A percentile compares a stretch with the other conserved stretches of the same genome.
phyloP scores from a whole-genome alignment of 1,284 basidiomycete genomes.

The Flammula alnicola region DNA sequence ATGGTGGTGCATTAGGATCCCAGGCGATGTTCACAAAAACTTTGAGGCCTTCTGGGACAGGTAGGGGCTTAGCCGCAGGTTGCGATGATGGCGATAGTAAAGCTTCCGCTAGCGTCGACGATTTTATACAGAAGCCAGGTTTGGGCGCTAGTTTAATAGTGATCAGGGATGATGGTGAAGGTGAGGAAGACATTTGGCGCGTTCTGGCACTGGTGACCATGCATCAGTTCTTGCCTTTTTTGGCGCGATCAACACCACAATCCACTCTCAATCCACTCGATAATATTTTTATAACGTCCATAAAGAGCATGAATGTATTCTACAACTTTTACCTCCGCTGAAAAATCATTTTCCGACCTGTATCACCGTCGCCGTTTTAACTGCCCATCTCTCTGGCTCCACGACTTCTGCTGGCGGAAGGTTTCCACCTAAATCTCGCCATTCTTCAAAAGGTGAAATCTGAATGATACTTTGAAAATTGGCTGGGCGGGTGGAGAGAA shows the following conservation, averaged over 20 bases:
- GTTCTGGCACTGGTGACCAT: no score
- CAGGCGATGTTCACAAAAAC: constrained; percentile 76
- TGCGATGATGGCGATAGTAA: constrained; percentile 31
- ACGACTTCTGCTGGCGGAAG: neutral
- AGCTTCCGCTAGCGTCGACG: constrained; percentile 44
- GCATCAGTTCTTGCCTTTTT: no score
- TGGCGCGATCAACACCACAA: no score
- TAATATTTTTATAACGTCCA: no score
- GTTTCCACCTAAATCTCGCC: neutral
- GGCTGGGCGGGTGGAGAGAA: constrained; percentile 32
- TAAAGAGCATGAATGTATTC: no score
- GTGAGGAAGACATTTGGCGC: constrained; percentile 9
- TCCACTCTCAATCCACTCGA: no score
- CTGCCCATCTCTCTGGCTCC: constrained; percentile 1
- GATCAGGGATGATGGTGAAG: constrained; percentile 3
- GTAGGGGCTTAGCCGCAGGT: constrained; percentile 21
- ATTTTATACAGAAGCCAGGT: constrained; percentile 68
- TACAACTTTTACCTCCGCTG: no score
- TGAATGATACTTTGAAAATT: constrained; percentile 21
- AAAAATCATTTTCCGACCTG: no score
- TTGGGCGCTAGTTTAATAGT: constrained; percentile 52
- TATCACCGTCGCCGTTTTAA: constrained; percentile 7
- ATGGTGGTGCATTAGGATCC: constrained; percentile 66
- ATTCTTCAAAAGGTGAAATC: constrained; percentile 11
- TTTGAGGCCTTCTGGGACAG: constrained; percentile 56